These are phyloP conservation scores for Fusarium phyllophilum DNA, from an alignment of 2,329 filamentous ascomycete genomes.

Conservation along the genomic window DNA sequence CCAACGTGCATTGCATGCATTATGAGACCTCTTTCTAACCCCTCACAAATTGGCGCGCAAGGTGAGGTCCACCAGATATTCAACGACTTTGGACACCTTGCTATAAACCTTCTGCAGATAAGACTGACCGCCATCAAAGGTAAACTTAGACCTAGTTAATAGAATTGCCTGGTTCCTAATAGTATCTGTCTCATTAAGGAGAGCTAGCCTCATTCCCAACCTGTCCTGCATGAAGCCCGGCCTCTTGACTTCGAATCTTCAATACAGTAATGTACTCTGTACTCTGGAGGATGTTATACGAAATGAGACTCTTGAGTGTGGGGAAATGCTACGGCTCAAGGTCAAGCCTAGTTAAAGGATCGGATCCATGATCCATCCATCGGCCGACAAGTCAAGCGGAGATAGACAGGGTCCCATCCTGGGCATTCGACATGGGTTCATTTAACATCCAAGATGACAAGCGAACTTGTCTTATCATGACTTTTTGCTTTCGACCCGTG, in stretches of 20 bases:
- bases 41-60: constrained; percentile 8
- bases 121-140: constrained; percentile 14
- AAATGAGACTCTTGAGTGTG: constrained; percentile 29
- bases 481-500: constrained; percentile 2
- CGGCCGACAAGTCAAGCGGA: constrained; percentile 17
- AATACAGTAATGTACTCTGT: constrained; percentile 1
- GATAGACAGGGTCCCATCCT: background rate
- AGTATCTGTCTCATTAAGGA: background rate
- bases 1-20: constrained; percentile 14
- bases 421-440: constrained; percentile 22
- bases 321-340: constrained; percentile 23
- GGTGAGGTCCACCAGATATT: constrained; percentile 1
- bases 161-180: background rate
- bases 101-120: background rate
- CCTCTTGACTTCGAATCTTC: constrained; percentile 13
- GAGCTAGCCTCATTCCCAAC: background rate
- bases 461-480: constrained; percentile 6
- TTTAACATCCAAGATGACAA: constrained; percentile 2
- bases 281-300: constrained; percentile 28
- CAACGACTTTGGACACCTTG: background rate
- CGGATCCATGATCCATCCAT: constrained; percentile 18
- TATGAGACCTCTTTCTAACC: constrained; percentile 2
- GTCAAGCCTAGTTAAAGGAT: background rate
- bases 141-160: background rate
- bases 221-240: constrained; percentile 2